Evolutionary conservation across 176 grass and related monocot genomes (phyloP).

Genomic region (Aegilops umbellulata): DNA sequence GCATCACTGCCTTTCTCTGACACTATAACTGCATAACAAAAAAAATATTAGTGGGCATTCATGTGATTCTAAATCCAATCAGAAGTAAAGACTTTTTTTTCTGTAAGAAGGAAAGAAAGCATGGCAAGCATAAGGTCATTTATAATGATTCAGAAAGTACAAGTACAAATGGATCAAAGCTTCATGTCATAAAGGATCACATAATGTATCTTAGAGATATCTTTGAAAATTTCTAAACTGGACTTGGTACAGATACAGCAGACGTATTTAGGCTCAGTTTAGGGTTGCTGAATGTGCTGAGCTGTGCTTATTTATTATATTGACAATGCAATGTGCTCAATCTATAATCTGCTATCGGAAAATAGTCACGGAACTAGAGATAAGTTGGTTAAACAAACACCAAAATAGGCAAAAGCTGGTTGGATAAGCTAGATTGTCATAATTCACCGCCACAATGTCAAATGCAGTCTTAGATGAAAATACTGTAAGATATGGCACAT

Average conservation of each 20-base stretch:
- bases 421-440: neutral
- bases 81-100: neutral
- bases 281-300: neutral
- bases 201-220: neutral
- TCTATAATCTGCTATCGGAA: neutral
- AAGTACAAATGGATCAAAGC: neutral
- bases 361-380: neutral
- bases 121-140: neutral
- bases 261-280: neutral
- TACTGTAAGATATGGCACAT: slow-evolving; percentile 12
- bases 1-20: slow-evolving; percentile 82
- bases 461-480: neutral
- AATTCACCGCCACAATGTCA: neutral
- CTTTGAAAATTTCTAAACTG: neutral
- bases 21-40: slow-evolving; percentile 64
- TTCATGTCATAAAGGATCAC: neutral
- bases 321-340: neutral
- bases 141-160: neutral
- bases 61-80: slow-evolving; percentile 16
- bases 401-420: neutral
- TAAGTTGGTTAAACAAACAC: neutral
- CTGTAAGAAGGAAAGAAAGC: slow-evolving; percentile 13
- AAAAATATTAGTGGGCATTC: neutral
- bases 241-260: neutral
- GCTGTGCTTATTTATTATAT: neutral